Conservation (phyloP, 768 basidiomycete genomes). For the Lactarius pseudohatsudake region DNA sequence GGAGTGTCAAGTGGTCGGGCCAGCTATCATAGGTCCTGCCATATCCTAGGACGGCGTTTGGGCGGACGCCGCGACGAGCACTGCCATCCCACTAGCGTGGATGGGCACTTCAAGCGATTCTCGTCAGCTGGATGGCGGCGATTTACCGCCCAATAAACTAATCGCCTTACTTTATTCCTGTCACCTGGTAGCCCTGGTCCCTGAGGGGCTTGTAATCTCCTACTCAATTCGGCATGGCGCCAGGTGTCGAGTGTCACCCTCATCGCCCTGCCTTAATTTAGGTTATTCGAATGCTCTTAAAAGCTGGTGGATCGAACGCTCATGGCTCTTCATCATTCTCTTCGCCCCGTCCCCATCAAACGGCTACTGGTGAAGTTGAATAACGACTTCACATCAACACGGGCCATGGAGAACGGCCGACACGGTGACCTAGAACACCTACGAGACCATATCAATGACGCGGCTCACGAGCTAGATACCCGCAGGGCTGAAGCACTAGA, state of each 20-base stretch:
- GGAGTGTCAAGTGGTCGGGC: neutral
- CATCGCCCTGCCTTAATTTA: too few relatives aligned
- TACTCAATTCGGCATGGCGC: too few relatives aligned
- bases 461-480: constrained; percentile 50
- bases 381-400: neutral
- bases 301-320: neutral
- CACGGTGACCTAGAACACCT: neutral
- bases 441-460: neutral
- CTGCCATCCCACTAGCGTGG: neutral
- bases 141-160: neutral
- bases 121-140: neutral
- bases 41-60: too few relatives aligned
- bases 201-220: too few relatives aligned
- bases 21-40: too few relatives aligned
- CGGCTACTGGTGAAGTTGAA: neutral
- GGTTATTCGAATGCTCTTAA: neutral
- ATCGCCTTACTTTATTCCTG: neutral
- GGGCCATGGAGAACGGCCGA: neutral
- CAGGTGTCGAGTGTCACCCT: too few relatives aligned
- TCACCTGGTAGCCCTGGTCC: neutral
- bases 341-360: neutral
- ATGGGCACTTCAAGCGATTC: neutral
- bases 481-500: constrained; percentile 76
- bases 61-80: too few relatives aligned
- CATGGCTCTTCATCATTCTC: neutral